phyloP scores from a whole-genome alignment of 1,284 basidiomycete species.

The Garcileccinum viscosum region DNA sequence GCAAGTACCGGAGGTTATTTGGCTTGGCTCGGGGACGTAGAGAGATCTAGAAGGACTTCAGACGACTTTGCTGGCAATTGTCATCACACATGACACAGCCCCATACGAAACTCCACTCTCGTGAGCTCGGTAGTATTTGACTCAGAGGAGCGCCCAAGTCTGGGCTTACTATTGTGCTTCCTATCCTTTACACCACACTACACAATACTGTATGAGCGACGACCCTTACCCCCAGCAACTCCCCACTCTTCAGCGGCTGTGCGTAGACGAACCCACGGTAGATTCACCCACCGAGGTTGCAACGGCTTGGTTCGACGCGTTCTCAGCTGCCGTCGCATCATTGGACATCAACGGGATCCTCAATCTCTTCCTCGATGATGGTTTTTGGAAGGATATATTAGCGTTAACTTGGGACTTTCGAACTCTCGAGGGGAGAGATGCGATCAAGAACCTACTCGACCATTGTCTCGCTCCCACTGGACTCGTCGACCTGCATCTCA shows the following conservation, averaged over 20 bases:
- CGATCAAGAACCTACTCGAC: constrained; percentile 31
- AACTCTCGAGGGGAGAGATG: constrained; percentile 29
- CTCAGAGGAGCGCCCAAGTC: neutral
- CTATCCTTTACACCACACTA: neutral
- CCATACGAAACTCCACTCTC: neutral
- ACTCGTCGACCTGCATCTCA: constrained; percentile 30
- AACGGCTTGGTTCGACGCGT: constrained; percentile 37
- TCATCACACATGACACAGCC: no score
- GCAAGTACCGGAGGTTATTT: no score
- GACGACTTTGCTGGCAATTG: no score
- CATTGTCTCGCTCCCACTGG: constrained; percentile 41
- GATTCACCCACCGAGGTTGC: constrained; percentile 31
- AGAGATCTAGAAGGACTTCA: no score
- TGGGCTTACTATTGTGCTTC: neutral
- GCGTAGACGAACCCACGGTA: constrained; percentile 28
- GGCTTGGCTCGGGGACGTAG: no score
- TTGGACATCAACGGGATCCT: constrained; percentile 32
- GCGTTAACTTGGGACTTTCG: constrained; percentile 40
- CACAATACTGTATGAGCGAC: constrained; percentile 17
- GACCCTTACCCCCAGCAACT: constrained; percentile 33
- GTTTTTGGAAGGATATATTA: constrained; percentile 38
- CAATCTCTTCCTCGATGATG: constrained; percentile 35
- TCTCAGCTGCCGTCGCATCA: constrained; percentile 38
- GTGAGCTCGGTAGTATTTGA: neutral
- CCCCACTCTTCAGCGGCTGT: constrained; percentile 36